Conservation (phyloP, 2,329 filamentous ascomycete species). For the Penicillium sp. region DNA sequence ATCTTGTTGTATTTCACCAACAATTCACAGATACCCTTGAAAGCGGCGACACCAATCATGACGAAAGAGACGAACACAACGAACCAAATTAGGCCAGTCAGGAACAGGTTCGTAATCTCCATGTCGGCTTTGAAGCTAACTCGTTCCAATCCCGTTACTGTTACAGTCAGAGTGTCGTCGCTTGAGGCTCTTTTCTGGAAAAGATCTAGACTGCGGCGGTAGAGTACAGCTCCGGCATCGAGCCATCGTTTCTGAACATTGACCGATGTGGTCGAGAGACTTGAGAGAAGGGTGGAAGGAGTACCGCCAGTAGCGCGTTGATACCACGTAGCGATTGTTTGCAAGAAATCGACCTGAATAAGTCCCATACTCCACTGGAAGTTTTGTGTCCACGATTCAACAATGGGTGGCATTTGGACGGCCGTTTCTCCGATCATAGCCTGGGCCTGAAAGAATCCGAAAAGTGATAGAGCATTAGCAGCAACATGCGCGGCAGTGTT, state of each 20-base stretch:
- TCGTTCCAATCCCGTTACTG: slow-evolving; percentile 78
- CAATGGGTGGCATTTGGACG: slow-evolving; percentile 78
- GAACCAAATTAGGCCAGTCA: slow-evolving; percentile 88
- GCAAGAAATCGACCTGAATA: slow-evolving; percentile 80
- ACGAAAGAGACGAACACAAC: slow-evolving; percentile 75
- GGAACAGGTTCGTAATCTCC: slow-evolving; percentile 86
- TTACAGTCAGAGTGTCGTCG: slow-evolving; percentile 36
- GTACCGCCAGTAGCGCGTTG: slow-evolving; percentile 87
- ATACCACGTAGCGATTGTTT: slow-evolving; percentile 90
- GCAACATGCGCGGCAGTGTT: slow-evolving; percentile 94
- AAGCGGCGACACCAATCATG: slow-evolving; percentile 66
- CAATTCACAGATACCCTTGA: slow-evolving; percentile 77
- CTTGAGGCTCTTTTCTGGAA: slow-evolving; percentile 54
- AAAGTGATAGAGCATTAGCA: slow-evolving; percentile 88
- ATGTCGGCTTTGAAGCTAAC: slow-evolving; percentile 83
- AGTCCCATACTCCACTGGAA: slow-evolving; percentile 99
- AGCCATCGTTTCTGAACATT: slow-evolving; percentile 69
- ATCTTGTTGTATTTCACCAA: slow-evolving; percentile 72
- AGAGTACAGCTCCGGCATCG: slow-evolving; percentile 28
- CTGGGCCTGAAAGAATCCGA: slow-evolving; percentile 90
- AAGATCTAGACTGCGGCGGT: slow-evolving; percentile 31
- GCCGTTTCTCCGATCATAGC: slow-evolving; percentile 84
- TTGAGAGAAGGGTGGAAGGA: slow-evolving; percentile 72
- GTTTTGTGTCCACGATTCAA: slow-evolving; percentile 91
- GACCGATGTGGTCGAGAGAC: slow-evolving; percentile 72